Evolutionary conservation across 805 yeast species (phyloP).

Genomic region (Candida odintsovae): DNA sequence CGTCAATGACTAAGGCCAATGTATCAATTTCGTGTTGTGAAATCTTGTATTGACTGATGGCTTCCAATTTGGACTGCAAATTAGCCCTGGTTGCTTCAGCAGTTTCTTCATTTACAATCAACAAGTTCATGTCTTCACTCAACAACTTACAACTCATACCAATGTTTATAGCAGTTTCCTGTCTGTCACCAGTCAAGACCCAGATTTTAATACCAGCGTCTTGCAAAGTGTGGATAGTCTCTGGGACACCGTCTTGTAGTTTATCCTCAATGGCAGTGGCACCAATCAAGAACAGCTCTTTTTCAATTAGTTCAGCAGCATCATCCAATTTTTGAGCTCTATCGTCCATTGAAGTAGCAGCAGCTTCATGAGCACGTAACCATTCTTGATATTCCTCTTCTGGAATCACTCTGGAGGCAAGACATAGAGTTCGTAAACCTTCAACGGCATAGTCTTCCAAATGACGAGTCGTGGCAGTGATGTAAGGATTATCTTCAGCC

Average conservation of each 20-base stretch:
- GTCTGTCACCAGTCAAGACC: constrained; percentile 98
- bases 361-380: constrained; percentile 62
- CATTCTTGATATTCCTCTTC: constrained; percentile 74
- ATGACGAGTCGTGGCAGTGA: constrained; percentile 76
- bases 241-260: constrained; percentile 97
- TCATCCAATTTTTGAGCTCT: constrained; percentile 75
- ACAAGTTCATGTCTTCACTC: constrained; percentile 92
- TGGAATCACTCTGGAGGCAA: constrained; percentile 77
- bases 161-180: constrained; percentile 96
- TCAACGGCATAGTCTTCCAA: constrained; percentile 95
- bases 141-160: constrained; percentile 96
- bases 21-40: constrained; percentile 68
- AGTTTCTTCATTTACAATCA: constrained; percentile 82
- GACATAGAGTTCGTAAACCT: constrained; percentile 90
- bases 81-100: constrained; percentile 73
- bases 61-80: constrained; percentile 66
- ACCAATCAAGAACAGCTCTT: constrained; percentile 73
- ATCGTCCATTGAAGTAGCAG: constrained; percentile 74
- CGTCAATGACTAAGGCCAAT: constrained; percentile 89
- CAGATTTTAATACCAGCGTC: constrained; percentile 96
- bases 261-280: constrained; percentile 99
- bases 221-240: constrained; percentile 89
- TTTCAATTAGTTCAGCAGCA: constrained; percentile 86
- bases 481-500: constrained; percentile 66
- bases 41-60: constrained; percentile 60